phyloP scores from a whole-genome alignment of 2,329 filamentous ascomycete species.

The Berkeleyomyces basicola region DNA sequence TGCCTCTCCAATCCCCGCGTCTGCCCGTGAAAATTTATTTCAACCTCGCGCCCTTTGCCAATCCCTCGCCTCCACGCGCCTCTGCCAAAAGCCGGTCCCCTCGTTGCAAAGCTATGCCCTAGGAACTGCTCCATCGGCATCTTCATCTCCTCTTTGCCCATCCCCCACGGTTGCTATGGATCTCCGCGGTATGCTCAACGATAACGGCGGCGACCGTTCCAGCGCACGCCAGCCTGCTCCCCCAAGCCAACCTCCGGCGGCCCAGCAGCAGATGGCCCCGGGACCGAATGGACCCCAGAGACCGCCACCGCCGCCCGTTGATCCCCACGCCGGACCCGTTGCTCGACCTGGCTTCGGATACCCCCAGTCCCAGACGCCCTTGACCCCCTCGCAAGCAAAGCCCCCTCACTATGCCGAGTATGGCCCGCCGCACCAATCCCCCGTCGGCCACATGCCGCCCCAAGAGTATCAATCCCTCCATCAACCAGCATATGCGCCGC shows the following conservation, averaged over 20 bases:
- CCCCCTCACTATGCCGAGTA: conserved; percentile 34
- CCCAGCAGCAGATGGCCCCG: conserved; percentile 19
- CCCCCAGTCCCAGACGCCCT: conserved; percentile 14
- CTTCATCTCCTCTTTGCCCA: neutral
- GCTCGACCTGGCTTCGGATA: conserved; percentile 15
- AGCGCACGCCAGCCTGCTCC: conserved; percentile 18
- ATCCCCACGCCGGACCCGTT: conserved; percentile 16
- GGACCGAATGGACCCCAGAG: conserved; percentile 4
- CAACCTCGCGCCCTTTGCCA: neutral
- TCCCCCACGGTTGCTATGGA: conserved; percentile 26
- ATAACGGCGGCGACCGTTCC: conserved; percentile 26
- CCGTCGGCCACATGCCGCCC: conserved; percentile 29
- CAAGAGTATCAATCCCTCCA: conserved; percentile 27
- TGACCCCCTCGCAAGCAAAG: conserved; percentile 14
- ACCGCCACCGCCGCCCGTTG: conserved; percentile 4
- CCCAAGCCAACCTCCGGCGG: conserved; percentile 12
- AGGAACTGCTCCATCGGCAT: neutral
- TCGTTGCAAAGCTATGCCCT: neutral
- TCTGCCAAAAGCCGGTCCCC: neutral
- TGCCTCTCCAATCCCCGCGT: neutral
- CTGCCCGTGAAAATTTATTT: neutral
- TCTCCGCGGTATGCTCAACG: conserved; percentile 39
- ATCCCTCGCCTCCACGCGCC: conserved; percentile 7
- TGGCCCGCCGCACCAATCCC: conserved; percentile 20
- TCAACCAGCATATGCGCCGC: conserved; percentile 15